Percentiles rank a stretch among this genome's conserved stretches.
phyloP scores from a whole-genome alignment of 108 stramenopile species.

The Epithemia pelagica region DNA sequence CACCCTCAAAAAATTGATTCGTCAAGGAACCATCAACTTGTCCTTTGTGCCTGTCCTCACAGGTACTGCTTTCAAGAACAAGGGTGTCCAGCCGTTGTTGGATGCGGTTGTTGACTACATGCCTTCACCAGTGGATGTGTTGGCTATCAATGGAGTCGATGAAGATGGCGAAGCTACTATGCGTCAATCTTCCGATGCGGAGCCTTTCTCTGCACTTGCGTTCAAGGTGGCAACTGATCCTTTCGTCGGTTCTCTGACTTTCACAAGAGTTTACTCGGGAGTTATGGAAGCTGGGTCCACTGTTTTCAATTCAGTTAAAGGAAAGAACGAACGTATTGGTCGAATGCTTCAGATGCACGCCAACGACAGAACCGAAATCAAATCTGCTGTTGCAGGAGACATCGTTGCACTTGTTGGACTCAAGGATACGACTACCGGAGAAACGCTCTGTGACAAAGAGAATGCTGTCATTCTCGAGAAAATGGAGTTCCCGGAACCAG shows the following conservation, averaged over 20 bases:
- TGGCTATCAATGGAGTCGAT: conserved; percentile 84
- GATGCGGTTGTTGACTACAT: conserved; percentile 97
- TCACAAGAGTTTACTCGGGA: conserved; percentile 96
- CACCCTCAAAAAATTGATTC: conserved; percentile 81
- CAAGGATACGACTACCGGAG: conserved; percentile 96
- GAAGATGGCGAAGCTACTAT: conserved; percentile 60
- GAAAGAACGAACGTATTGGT: conserved; percentile 95
- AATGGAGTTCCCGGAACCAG: conserved; percentile 99
- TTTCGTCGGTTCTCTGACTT: conserved; percentile 90
- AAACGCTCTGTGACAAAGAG: conserved; percentile 86
- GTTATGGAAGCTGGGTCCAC: conserved; percentile 80
- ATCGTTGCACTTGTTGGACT: conserved; percentile 94
- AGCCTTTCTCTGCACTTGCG: conserved; percentile 89
- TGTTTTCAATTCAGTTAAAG: conserved; percentile 97
- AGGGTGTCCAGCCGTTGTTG: conserved; percentile 96
- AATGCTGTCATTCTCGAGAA: conserved; percentile 86
- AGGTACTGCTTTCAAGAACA: conserved; percentile 97
- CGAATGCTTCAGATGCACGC: conserved; percentile 98
- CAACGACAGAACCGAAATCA: conserved; percentile 91
- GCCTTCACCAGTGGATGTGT: conserved; percentile 95
- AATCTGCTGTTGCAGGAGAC: conserved; percentile 91
- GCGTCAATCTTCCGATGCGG: conserved; percentile 81
- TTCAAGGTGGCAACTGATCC: conserved; percentile 98
- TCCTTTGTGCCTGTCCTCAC: conserved; percentile 90
- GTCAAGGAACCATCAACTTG: conserved; percentile 85